phyloP scores from a whole-genome alignment of 2,329 filamentous ascomycete species.

The Venturia aucupariae region DNA sequence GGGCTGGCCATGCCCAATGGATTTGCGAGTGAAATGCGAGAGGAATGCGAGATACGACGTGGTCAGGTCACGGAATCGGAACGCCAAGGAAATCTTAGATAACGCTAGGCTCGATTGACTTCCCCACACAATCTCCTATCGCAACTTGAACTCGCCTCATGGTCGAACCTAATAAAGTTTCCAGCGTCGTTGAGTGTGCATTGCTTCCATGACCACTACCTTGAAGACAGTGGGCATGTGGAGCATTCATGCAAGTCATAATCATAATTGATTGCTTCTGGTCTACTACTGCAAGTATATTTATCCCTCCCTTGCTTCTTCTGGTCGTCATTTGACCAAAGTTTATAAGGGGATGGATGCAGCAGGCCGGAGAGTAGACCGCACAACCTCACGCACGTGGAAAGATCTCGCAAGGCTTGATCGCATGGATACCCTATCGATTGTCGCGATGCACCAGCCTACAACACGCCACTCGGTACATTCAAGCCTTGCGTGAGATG shows the following conservation, averaged over 20 bases:
- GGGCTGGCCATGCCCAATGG: background rate
- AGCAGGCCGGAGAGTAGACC: background rate
- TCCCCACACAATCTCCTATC: background rate
- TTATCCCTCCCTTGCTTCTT: background rate
- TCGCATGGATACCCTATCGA: background rate
- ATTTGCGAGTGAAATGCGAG: no score
- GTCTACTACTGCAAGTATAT: background rate
- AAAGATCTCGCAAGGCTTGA: background rate
- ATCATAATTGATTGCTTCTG: background rate
- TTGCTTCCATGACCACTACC: background rate
- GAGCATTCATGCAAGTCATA: background rate
- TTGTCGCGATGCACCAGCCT: background rate
- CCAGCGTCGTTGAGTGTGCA: background rate
- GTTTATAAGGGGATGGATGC: background rate
- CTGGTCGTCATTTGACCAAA: background rate
- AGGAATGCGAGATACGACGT: background rate
- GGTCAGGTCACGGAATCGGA: background rate
- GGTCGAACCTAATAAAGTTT: background rate
- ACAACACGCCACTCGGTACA: background rate
- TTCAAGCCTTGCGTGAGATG: background rate
- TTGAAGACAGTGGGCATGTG: background rate
- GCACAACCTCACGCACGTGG: background rate
- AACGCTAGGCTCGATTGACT: background rate
- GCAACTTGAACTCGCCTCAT: no score
- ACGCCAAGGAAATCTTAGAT: no score